Evolutionary conservation across 768 basidiomycete species (phyloP).

Genomic region (Kwoniella bestiolae): DNA sequence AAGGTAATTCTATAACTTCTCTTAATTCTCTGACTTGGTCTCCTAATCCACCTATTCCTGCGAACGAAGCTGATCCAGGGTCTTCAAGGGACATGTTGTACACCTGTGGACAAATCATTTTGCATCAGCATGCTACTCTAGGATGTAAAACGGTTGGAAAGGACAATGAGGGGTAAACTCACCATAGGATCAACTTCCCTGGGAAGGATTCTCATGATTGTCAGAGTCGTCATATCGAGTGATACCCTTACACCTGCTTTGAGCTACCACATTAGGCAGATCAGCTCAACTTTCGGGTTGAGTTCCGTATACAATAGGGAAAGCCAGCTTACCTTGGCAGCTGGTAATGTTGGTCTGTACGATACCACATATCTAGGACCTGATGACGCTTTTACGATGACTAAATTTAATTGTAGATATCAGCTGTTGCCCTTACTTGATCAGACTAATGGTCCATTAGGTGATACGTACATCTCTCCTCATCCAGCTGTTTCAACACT

Average conservation of each 20-base stretch:
- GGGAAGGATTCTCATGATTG: slow-evolving; percentile 97
- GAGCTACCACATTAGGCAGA: slow-evolving; percentile 64
- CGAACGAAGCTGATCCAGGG: slow-evolving; percentile 91
- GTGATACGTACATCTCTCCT: slow-evolving; percentile 76
- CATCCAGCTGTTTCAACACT: slow-evolving; percentile 97
- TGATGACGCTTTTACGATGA: slow-evolving; percentile 98
- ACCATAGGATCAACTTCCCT: slow-evolving; percentile 94
- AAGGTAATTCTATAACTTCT: slow-evolving; percentile 94
- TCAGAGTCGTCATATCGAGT: slow-evolving; percentile 98
- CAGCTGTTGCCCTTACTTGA: slow-evolving; percentile 14
- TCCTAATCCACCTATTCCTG: slow-evolving; percentile 91
- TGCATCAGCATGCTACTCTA: no score
- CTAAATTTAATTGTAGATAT: slow-evolving; percentile 56
- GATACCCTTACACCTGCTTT: slow-evolving; percentile 94
- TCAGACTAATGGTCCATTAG: background rate
- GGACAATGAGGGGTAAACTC: slow-evolving; percentile 1
- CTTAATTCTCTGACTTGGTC: slow-evolving; percentile 97
- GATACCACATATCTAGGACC: slow-evolving; percentile 99
- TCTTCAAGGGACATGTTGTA: slow-evolving; percentile 99
- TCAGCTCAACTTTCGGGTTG: no score
- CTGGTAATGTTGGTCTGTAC: slow-evolving; percentile 89
- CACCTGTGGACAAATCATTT: slow-evolving; percentile 55
- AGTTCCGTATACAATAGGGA: no score
- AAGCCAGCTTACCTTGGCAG: slow-evolving; percentile 59
- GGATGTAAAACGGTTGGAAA: background rate